Base-by-base conservation (phyloP, 164 flowering plant species). In the Chimonanthus praecox region DNA sequence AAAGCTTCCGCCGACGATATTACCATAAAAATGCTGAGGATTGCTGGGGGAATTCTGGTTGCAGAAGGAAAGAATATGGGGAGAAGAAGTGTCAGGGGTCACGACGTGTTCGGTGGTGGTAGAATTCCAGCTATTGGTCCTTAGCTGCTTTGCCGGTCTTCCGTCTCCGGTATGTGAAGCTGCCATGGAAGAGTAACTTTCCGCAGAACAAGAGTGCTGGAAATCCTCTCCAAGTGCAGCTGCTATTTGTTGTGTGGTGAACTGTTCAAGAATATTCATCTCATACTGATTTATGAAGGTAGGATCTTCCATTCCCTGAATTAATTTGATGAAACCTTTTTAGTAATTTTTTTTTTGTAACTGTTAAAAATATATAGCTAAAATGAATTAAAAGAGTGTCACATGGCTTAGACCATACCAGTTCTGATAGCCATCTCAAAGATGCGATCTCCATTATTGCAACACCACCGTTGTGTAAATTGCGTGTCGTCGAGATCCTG, bases 251-350 rank as follows among this genome's bases (percentile, higher is more conserved):
- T 75, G 80, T 47, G 79, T n/a, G 65, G 75, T 79, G 7, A 87
- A 75, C 66, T 86, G 88, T 68, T 86, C 88, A 18, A 78, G n/a
- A 1, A 85, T 81, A 75, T 76, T 77, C 80, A 83, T 74, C 16
- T 82, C 80, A 80, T 84, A 85, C 69, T 83, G 86, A 21, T 80
- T 74, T 47, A 82, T 71, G 71, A 86, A 84, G 70, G 79, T 47
- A 15, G 76, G 70, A 73, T 86, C 87, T 63, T 82, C 90, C 82
- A 87, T 82, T 77, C 83, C 95, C 93, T 89, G 77, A 15, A 58
- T 68, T 3, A 71, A 46, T 15, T 15, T 65, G 13, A 21, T 45
- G 11, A n/a, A 54, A 9, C 58, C 3, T 50, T 20, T 20, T 20
- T 1, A 33, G 33, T 33, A 33, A 33, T 33, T 33, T 33, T 33